Evolutionary conservation across 371 early-diverging fungal species (phyloP), one percentile per base, ranked within the genome.

Genomic region (Mortierella sp.): DNA sequence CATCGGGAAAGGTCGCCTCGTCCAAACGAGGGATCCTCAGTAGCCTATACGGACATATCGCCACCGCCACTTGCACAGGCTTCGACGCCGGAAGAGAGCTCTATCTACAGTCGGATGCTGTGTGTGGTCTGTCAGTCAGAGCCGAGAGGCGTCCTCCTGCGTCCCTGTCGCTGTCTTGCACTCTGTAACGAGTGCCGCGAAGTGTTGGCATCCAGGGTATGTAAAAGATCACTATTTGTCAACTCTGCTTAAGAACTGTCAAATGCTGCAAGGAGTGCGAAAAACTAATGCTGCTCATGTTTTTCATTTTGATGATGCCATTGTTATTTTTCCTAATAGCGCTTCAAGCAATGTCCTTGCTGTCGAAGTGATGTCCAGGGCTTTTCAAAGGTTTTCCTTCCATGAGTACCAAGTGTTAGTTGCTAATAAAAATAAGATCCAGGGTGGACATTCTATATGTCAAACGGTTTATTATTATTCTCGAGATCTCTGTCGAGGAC

Each of bases 181-280:
- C 70, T 81, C 28, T 81, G 81, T 31, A 78, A 81, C 47, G 81
- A 78, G 6, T 81, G 81, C 37, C 69, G 81, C 14, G 80, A 81
- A 37, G 60, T 65, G 15, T 50, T 81, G 50, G 81, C 80, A 11
- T 65, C 70, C 8, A 59, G 79, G 55, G 78, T 76, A 65, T 44
- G 62, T 54, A 26, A 8, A 24, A 17, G 15, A 19, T 5, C 26
- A 17, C 14, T 39, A 1, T 48, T n/a, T n/a, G n/a, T n/a, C n/a
- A n/a, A n/a, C n/a, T n/a, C n/a, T n/a, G n/a, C n/a, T n/a, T n/a
- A n/a, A n/a, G n/a, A n/a, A n/a, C n/a, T n/a, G n/a, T n/a, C n/a
- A n/a, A n/a, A n/a, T n/a, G n/a, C n/a, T n/a, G n/a, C n/a, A 34
- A 34, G 37, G 37, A 11, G 37, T 1, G 11, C 14, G 4, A 34